Base-by-base conservation (phyloP, 139 green algal genomes). In the Microglena sp. region DNA sequence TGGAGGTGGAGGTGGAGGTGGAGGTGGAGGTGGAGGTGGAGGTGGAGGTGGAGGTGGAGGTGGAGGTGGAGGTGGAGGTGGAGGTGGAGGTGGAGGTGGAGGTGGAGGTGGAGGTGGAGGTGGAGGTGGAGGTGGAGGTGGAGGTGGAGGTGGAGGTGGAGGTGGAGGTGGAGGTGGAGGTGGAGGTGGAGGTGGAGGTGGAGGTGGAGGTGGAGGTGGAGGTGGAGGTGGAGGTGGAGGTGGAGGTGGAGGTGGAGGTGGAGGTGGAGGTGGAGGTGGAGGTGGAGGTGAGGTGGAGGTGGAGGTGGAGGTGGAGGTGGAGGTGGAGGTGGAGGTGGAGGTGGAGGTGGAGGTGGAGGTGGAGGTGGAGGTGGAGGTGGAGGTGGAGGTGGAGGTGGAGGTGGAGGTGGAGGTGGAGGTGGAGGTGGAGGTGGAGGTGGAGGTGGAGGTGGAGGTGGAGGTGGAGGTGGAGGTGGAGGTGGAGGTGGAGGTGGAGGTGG, bases 1-100 rank as follows among this genome's bases (percentile, higher is more conserved):
- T 50, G 40, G 40, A 11, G 40, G 40, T 50, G 40, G 40, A 11
- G 40, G 40, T 50, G 40, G 40, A 50, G 40, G 40, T 50, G 40
- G 40, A 50, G 40, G 40, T 50, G 40, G 40, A 50, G 40, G 40
- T 50, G 40, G 40, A 50, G 40, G 40, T 50, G 40, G 40, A 50
- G 40, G 40, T 50, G 40, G 40, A 50, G 40, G 40, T 50, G 40
- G 40, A 50, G 40, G 40, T 50, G 40, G 40, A 50, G 40, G 40
- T 50, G 40, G 40, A 50, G 40, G 40, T 50, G 40, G 40, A 50
- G 40, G 40, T 50, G 40, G 40, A 11, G 40, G 40, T 50, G 40
- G 40, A 11, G 40, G 40, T 50, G 40, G 40, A 11, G 40, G 40
- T 50, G 40, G 40, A 11, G 40, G 40, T 50, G 40, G 40, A 11